Evolutionary conservation across 1,284 basidiomycete genomes (phyloP), one percentile per base, ranked within the genome.

Genomic region (Moesziomyces sp.): DNA sequence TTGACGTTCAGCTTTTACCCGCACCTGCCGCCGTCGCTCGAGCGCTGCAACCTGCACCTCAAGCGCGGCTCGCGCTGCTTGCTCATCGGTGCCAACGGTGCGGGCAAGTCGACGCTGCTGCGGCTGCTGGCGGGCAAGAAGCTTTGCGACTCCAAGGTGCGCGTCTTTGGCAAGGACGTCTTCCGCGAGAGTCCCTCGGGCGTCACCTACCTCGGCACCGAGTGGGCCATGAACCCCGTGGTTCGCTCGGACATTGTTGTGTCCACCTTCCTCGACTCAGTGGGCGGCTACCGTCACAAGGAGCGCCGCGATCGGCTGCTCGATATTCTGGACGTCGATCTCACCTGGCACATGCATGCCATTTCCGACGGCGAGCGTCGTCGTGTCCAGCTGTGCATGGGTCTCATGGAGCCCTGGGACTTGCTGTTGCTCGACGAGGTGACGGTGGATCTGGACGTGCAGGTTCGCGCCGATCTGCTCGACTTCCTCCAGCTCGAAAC

Each of bases 381-480:
- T 30, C 86, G 93, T 2, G 94, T 99, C 5, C 97, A 99, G 85
- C 90, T 99, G 24, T 93, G 93, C 74, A 96, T 97, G 88, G 97
- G 97, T 3, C 88, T 99, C 24, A 99, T 99, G 97, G 88, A 88
- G 24, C 91, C 93, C 38, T 99, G 94, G 94, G 91, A 97, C 77
- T 88, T 99, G 21, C 86, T 99, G 5, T 87, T 99, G 5, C 88
- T 99, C 9, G 96, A 99, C 81, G 97, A 99, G 87, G 94, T 98
- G 54, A 99, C 96, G 0, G 97, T 99, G 35, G 97, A 99, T 84
- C 87, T 99, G n/a, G 97, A 99, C 79, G 95, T 98, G 7, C 89
- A 98, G 43, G 97, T 99, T 46, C 90, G 97, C 48, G 90, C 93
- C 53, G 93, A 97, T 71, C 87, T 99, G 23, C 89, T 99, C 74